phyloP scores from a whole-genome alignment of 495 filamentous ascomycete species.

The Annulohypoxylon moriforme region DNA sequence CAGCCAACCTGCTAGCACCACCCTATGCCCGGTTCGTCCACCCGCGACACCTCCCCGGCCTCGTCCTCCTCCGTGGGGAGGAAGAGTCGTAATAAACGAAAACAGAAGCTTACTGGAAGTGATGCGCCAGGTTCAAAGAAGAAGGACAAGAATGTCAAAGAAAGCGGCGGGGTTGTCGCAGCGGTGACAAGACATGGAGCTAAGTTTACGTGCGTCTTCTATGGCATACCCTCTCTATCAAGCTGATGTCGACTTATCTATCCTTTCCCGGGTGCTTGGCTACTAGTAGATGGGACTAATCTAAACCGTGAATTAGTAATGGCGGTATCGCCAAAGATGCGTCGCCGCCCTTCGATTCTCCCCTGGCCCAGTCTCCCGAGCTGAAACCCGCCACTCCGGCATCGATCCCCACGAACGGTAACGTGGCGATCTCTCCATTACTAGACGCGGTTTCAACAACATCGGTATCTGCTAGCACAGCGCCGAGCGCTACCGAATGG shows the following conservation, averaged over 20 bases:
- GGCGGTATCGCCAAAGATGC: constrained; percentile 47
- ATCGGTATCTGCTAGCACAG: constrained; percentile 59
- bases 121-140: constrained; percentile 58
- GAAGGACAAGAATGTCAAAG: constrained; percentile 65
- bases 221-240: neutral
- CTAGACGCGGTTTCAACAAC: constrained; percentile 59
- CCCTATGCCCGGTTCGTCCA: constrained; percentile 62
- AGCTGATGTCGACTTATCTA: constrained; percentile 1
- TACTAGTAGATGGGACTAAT: constrained; percentile 18
- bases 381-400: constrained; percentile 53
- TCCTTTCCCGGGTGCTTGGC: neutral
- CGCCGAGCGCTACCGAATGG: constrained; percentile 65
- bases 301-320: constrained; percentile 47
- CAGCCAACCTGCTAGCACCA: constrained; percentile 43
- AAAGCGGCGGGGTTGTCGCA: constrained; percentile 61
- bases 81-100: constrained; percentile 46
- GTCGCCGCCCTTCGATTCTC: constrained; percentile 56
- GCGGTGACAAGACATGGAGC: constrained; percentile 64
- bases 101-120: constrained; percentile 47
- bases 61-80: constrained; percentile 46
- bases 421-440: constrained; percentile 53
- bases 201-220: constrained; percentile 60
- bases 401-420: constrained; percentile 51
- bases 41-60: constrained; percentile 47
- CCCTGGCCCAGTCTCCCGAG: constrained; percentile 53